Evolutionary conservation across 1,139 yeast species (phyloP).

Genomic region (Geotrichum citri-aurantii): DNA sequence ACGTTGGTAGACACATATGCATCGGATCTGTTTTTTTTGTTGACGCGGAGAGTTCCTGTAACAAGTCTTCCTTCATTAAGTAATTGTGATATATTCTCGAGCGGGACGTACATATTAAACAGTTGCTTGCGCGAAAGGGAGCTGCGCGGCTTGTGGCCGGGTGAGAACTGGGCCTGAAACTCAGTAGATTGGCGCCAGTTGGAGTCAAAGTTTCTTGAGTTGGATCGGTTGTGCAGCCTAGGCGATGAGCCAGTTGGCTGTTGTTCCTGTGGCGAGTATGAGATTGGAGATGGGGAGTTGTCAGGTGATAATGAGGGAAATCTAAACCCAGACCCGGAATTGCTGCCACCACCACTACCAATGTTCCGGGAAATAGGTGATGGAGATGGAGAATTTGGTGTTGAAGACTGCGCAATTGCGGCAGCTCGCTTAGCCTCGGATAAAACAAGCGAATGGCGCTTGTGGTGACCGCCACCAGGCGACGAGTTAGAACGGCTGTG

Average conservation of each 20-base stretch:
- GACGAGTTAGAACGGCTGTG: conserved; percentile 5
- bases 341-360: conserved; percentile 20
- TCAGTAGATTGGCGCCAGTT: conserved; percentile 33
- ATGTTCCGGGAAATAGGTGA: conserved; percentile 3
- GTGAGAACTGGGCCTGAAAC: conserved; percentile 29
- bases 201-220: conserved; percentile 48
- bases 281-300: neutral
- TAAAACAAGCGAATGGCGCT: conserved; percentile 87
- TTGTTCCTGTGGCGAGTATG: neutral
- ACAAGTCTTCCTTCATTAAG: conserved; percentile 86
- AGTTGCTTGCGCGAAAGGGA: conserved; percentile 58
- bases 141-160: conserved; percentile 20
- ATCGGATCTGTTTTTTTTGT: conserved; percentile 91
- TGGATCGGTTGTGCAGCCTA: conserved; percentile 40
- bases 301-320: conserved; percentile 39
- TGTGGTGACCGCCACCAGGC: conserved; percentile 58
- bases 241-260: conserved; percentile 10
- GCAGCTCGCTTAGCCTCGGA: conserved; percentile 95
- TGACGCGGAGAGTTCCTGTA: conserved; percentile 86
- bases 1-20: conserved; percentile 97
- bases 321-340: conserved; percentile 39
- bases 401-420: conserved; percentile 62
- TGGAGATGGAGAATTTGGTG: conserved; percentile 14
- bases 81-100: conserved; percentile 81
- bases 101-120: conserved; percentile 94